Evolutionary conservation across 352 stramenopile species (phyloP), one percentile per base, ranked within the genome.

Genomic region (Phytopythium sindhum): DNA sequence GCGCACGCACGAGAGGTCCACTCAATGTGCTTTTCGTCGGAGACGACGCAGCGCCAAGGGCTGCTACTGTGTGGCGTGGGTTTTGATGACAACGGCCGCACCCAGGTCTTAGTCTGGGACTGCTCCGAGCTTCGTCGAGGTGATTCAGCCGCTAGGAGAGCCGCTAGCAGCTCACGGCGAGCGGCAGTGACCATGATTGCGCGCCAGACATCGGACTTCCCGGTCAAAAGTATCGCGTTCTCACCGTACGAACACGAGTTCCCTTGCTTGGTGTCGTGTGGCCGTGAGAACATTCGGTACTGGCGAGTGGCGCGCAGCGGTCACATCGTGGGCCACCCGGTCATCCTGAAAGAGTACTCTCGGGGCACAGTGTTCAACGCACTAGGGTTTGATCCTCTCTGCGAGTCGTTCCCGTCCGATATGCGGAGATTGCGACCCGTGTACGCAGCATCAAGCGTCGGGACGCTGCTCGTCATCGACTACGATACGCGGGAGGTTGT

Each of bases 201-300:
- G 9, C 73, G 84, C 26, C 92, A 98, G 72, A 91, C 91, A 9
- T 96, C 81, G 15, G 90, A 97, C 53, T 97, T 96, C 41, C 70
- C 79, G 9, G 80, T 98, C 54, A 62, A 73, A 19, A 72, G 64
- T 0, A 77, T 94, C 35, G 73, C 73, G 17, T 97, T 97, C 53
- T 96, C 88, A 1, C 89, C 88, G 0, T 97, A 95, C 58, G 90
- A 97, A 23, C 19, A 69, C 24, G 64, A 65, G 26, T 67, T 73
- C 45, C 63, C 57, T 1, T 75, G 80, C 23, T 80, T 98, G 9
- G 85, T 98, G 19, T 95, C 88, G 2, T 97, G 89, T 64, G 92
- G 92, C 6, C 83, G 85, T 19, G 91, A 98, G 62, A 98, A 97
- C 69, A 73, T 97, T n/a, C 86, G 91, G 2, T 97, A 97, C 56